A percentile compares a stretch with the other conserved stretches of the same genome.
phyloP scores from a whole-genome alignment of 148 eudicot genomes.

The Rhododendron henanense region DNA sequence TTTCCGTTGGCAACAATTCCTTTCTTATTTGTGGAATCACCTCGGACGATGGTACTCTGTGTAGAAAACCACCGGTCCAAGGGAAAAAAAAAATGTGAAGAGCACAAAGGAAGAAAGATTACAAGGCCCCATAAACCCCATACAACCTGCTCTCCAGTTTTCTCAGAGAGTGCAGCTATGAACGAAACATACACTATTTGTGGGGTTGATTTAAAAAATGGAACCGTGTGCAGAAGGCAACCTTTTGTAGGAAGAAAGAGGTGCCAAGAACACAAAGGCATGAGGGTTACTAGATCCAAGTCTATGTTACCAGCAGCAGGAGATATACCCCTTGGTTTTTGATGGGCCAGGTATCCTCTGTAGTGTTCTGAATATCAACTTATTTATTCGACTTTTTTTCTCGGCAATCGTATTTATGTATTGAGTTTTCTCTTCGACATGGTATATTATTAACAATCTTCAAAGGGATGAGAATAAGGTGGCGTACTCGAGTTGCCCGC shows the following conservation, averaged over 20 bases:
- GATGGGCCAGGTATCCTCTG: neutral
- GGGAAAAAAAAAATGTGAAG: conserved; percentile 68
- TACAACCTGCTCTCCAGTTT: neutral
- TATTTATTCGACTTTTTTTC: neutral
- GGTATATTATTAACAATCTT: too few species aligned
- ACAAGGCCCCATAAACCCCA: neutral
- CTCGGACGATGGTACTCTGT: conserved; percentile 43
- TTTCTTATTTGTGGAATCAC: conserved; percentile 47
- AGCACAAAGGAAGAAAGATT: conserved; percentile 62
- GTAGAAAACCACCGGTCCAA: conserved; percentile 32
- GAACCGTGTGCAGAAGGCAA: conserved; percentile 24
- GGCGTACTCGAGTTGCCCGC: neutral
- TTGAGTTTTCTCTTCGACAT: neutral
- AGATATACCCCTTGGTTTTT: neutral
- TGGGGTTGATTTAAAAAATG: conserved; percentile 39
- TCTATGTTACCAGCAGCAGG: neutral
- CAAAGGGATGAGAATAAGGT: neutral
- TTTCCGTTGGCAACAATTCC: neutral
- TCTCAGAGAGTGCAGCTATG: neutral
- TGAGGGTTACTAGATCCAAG: conserved; percentile 13
- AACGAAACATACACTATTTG: conserved; percentile 18
- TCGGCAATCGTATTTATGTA: too few species aligned
- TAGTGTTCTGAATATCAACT: neutral
- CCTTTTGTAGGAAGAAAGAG: conserved; percentile 19
- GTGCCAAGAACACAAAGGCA: conserved; percentile 30